Conservation (phyloP, 352 stramenopile genomes). For the Phytophthora niederhauseri region DNA sequence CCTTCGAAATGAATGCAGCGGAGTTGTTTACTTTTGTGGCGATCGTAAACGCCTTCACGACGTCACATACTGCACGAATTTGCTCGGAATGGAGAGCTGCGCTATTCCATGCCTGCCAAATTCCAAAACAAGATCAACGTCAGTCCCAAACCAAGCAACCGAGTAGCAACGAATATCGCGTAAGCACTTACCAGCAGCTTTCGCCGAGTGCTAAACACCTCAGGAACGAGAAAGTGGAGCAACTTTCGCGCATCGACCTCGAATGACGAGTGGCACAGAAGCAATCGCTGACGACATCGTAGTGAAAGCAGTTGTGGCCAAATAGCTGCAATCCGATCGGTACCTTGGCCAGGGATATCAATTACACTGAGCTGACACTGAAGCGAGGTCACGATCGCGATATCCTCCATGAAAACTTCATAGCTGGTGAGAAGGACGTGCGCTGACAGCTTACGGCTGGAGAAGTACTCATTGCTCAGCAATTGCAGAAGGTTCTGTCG, state of each 20-base stretch:
- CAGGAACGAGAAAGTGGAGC: conserved; percentile 73
- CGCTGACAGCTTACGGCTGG: conserved; percentile 24
- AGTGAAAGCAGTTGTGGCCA: conserved; percentile 63
- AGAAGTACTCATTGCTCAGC: conserved; percentile 47
- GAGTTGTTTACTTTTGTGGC: conserved; percentile 29
- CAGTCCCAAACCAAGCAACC: conserved; percentile 1
- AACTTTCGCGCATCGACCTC: conserved; percentile 54
- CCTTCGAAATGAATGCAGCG: conserved; percentile 40
- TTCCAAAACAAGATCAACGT: conserved; percentile 14
- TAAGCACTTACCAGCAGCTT: conserved; percentile 66
- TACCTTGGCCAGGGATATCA: conserved; percentile 40
- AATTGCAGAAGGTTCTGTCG: conserved; percentile 43
- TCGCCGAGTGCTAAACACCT: conserved; percentile 67
- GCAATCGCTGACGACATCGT: conserved; percentile 65
- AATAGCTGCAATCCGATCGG: conserved; percentile 37
- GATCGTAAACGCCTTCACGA: conserved; percentile 46
- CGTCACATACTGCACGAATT: conserved; percentile 49
- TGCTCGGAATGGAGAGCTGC: conserved; percentile 51
- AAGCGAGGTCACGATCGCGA: conserved; percentile 38
- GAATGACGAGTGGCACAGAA: conserved; percentile 49
- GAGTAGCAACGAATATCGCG: conserved; percentile 1
- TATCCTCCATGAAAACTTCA: conserved; percentile 62
- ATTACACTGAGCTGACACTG: conserved; percentile 57
- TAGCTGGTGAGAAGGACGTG: conserved; percentile 68
- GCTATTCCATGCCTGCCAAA: conserved; percentile 68